Evolutionary conservation across 495 filamentous ascomycete genomes (phyloP), one percentile per base, ranked within the genome.

Genomic region (Talaromyces proteolyticus): DNA sequence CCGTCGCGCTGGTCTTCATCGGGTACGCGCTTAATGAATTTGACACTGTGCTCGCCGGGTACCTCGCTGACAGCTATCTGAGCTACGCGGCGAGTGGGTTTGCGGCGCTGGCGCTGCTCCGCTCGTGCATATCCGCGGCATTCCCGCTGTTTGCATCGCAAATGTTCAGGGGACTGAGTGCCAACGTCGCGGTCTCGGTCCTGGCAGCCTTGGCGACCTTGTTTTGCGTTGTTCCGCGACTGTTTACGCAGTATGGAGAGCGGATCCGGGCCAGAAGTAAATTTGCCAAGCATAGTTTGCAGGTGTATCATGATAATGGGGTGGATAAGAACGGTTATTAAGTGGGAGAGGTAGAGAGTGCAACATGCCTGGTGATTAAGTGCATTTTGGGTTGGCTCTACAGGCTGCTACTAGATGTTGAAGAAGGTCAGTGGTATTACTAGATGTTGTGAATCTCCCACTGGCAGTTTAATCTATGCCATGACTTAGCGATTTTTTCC

Each of bases 21-120:
- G 76, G 78, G 0, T 79, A 73, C 53, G 73, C 74, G 0, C 57
- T 73, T 25, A 76, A 75, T 19, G 78, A 81, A 54, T 60, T 79
- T 34, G 70, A 68, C 14, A 72, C 64, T 1, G 67, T 71, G 12
- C 60, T 81, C 0, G 64, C 68, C 16, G 75, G 72, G 1, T 82
- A 82, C 49, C 63, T 82, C 11, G 70, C 75, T 14, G 76, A 80
- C 55, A 63, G 70, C 18, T 82, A 81, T 51, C 61, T 72, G 8
- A 67, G 67, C 34, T 78, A 76, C 52, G 70, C 74, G 0, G 72
- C 75, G 0, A 77, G 74, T 46, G 77, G 69, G 2, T 73, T 75
- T 38, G 75, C 75, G 7, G 68, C 75, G 0, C 52, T 81, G 45
- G 60, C 68, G 0, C 65, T 79, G 7, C 34, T 76, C 8, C 65